Conservation (phyloP, 1,284 basidiomycete genomes). For the Boletus sp. region DNA sequence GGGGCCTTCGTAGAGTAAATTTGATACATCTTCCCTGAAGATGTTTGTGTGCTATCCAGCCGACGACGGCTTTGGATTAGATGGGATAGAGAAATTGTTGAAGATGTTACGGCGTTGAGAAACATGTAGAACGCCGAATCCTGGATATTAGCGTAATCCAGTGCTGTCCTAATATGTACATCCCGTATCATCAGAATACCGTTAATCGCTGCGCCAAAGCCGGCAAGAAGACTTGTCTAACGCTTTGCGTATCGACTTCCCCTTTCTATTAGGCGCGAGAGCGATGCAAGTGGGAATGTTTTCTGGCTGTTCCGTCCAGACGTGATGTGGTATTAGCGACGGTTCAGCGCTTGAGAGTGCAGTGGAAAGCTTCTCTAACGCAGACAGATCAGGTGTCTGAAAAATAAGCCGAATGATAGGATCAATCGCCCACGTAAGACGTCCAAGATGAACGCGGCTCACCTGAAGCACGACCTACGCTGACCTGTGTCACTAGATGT, state of each 20-base stretch:
- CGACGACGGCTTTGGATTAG: conserved; percentile 40
- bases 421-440: not conserved
- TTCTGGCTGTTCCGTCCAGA: conserved; percentile 56
- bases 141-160: not conserved
- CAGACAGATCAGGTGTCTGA: conserved; percentile 36
- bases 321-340: conserved; percentile 35
- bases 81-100: conserved; percentile 37
- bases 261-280: conserved; percentile 47
- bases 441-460: not conserved
- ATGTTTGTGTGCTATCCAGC: conserved; percentile 46
- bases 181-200: not conserved
- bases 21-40: conserved; percentile 36
- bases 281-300: conserved; percentile 50
- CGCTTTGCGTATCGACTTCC: conserved; percentile 39
- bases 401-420: not conserved
- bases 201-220: conserved; percentile 23
- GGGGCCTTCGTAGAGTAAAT: conserved; percentile 35
- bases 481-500: conserved; percentile 9
- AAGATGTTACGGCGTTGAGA: conserved; percentile 34
- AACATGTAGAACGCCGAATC: not conserved
- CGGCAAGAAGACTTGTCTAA: conserved; percentile 37
- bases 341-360: conserved; percentile 26
- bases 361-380: conserved; percentile 36
- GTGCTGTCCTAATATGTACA: not conserved
- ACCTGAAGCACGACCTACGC: conserved; percentile 42